Evolutionary conservation across 768 basidiomycete genomes (phyloP), one percentile per base, ranked within the genome.

Genomic region (Erythrobasidium yunnanense): DNA sequence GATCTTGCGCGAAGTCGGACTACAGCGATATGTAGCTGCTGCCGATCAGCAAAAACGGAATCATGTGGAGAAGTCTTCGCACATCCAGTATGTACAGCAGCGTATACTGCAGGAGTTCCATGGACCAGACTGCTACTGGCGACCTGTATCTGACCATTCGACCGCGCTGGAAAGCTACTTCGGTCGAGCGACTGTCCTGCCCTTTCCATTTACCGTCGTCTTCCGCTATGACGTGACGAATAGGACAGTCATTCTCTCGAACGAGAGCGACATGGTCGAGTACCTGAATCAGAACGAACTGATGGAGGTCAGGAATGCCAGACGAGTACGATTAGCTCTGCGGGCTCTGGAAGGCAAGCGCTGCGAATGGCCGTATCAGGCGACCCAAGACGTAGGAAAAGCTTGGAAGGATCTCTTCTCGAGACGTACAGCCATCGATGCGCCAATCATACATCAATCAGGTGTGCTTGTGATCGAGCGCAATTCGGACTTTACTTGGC

Each of bases 171-270:
- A 77, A 2, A 80, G 78, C 46, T 82, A 77, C 73, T 89, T 87
- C 72, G 87, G 87, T 7, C 85, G 86, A 68, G 82, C 85, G 7
- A 87, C 86, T 84, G 84, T 85, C 81, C 80, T 87, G 29, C 86
- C 87, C 2, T 88, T 89, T 71, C 87, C 87, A 0, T 85, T 86
- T 0, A 82, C 84, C 0, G 76, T 86, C 58, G 84, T 86, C 54
- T 80, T 69, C 46, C 49, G 38, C 7, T 69, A 68, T 57, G 66
- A 69, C 47, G 49, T 49, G 18, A 34, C 22, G 11, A 35, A 52
- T 29, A 11, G 23, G 11, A 38, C 34, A 6, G 56, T 50, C 13
- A 38, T 34, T 20, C 30, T 68, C 13, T 23, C 47, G 23, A 46
- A 56, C 30, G 47, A 56, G 27, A 20, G 29, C n/a, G 68, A 69